A percentile compares a stretch with the other conserved stretches of the same genome.
phyloP scores from a whole-genome alignment of 495 filamentous ascomycete genomes.

The Chaetomium cochliodes region DNA sequence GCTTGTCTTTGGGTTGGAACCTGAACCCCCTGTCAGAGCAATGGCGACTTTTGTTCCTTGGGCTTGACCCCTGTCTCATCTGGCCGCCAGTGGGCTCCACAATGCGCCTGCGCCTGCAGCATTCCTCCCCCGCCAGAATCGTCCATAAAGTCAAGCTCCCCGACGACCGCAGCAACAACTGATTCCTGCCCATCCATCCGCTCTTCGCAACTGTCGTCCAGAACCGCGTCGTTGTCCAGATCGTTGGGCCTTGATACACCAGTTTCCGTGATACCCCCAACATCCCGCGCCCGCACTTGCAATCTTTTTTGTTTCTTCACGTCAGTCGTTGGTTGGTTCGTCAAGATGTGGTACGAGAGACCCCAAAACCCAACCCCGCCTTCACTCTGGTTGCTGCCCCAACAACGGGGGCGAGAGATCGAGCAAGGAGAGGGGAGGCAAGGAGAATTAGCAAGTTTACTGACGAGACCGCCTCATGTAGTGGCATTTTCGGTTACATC shows the following conservation, averaged over 20 bases:
- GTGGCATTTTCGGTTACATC: conserved; percentile 99
- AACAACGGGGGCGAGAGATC: neutral
- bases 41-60: conserved; percentile 17
- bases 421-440: conserved; percentile 10
- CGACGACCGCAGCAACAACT: conserved; percentile 8
- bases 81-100: conserved; percentile 18
- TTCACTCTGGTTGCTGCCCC: conserved; percentile 8
- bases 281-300: conserved; percentile 10
- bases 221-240: conserved; percentile 1
- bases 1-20: neutral
- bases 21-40: conserved; percentile 7
- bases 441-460: neutral
- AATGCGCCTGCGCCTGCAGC: conserved; percentile 22
- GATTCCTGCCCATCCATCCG: conserved; percentile 18
- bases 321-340: conserved; percentile 31
- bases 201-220: conserved; percentile 11
- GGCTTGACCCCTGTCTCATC: conserved; percentile 18
- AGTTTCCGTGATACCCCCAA: conserved; percentile 15
- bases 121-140: conserved; percentile 19
- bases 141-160: conserved; percentile 33
- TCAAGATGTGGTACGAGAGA: conserved; percentile 39
- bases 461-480: conserved; percentile 37
- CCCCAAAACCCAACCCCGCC: conserved; percentile 23
- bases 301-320: conserved; percentile 18
- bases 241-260: conserved; percentile 10